Evolutionary conservation across 306 rosid genomes (phyloP).

Genomic region (Medicago arabica): DNA sequence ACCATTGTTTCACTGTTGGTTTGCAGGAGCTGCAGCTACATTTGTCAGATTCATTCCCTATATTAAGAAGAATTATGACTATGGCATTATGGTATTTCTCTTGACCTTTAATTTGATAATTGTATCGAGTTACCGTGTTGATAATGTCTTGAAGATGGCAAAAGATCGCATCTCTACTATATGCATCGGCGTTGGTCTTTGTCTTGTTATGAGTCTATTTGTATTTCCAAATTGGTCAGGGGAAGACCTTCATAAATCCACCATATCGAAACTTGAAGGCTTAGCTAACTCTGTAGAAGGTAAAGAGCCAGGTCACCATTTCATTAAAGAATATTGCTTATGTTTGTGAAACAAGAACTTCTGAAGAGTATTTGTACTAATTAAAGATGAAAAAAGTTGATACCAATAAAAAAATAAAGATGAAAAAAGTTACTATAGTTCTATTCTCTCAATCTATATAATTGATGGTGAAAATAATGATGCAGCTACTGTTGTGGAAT

Average conservation of each 20-base stretch:
- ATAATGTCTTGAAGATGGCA: conserved; percentile 64
- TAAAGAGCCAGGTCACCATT: too few relatives aligned
- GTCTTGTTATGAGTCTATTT: conserved; percentile 74
- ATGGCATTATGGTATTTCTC: conserved; percentile 83
- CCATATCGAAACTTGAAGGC: conserved; percentile 77
- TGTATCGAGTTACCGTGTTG: conserved; percentile 73
- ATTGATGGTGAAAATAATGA: conserved; percentile 36
- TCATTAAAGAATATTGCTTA: too few relatives aligned
- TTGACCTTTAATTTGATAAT: conserved; percentile 87
- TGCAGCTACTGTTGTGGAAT: conserved; percentile 79
- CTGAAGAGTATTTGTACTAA: not conserved
- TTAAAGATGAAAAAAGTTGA: conserved; percentile 17
- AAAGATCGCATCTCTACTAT: conserved; percentile 75
- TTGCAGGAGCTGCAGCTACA: conserved; percentile 78
- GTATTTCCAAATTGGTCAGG: conserved; percentile 96
- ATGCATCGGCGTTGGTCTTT: conserved; percentile 77
- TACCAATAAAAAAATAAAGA: too few relatives aligned
- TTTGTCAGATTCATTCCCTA: conserved; percentile 84
- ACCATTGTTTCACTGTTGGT: conserved; percentile 17
- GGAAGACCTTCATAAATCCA: conserved; percentile 78
- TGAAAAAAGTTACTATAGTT: not conserved
- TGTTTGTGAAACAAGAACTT: not conserved
- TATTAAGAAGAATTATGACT: conserved; percentile 85
- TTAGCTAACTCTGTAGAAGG: conserved; percentile 86
- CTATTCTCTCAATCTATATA: not conserved